These are phyloP conservation scores for Mycothermus thermophilus DNA, from an alignment of 495 filamentous ascomycete species.

Conservation along the genomic window DNA sequence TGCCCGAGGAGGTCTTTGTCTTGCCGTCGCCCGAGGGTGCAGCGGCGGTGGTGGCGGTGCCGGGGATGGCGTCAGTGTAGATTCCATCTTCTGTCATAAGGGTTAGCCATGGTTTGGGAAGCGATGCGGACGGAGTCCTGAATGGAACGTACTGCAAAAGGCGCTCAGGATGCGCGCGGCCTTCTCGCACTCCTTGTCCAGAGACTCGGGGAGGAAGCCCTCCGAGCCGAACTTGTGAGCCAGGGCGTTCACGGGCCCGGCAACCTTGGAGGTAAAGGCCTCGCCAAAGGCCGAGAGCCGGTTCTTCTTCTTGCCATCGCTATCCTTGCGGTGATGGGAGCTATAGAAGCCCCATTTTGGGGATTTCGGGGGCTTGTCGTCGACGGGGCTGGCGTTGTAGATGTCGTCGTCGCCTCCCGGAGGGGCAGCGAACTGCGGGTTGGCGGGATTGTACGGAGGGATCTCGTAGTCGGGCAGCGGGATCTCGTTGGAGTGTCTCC, in stretches of 20 bases:
- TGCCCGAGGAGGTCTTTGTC: too few relatives aligned
- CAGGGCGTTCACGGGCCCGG: conserved; percentile 52
- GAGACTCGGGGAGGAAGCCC: conserved; percentile 60
- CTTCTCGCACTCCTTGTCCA: conserved; percentile 80
- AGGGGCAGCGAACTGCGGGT: conserved; percentile 14
- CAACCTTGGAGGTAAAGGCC: conserved; percentile 20
- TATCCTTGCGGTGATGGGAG: conserved; percentile 2
- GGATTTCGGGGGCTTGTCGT: conserved; percentile 12
- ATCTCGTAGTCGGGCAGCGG: conserved; percentile 19
- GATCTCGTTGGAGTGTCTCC: conserved; percentile 16
- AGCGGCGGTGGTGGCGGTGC: background rate
- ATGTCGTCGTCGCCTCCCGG: conserved; percentile 7
- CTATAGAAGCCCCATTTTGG: background rate
- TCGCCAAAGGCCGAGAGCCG: conserved; percentile 15
- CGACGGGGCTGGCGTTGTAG: conserved; percentile 16
- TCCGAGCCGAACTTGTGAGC: conserved; percentile 48
- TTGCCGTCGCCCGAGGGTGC: conserved; percentile 9
- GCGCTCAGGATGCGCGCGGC: conserved; percentile 65
- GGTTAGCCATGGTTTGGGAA: too few relatives aligned
- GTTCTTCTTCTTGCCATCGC: conserved; percentile 14
- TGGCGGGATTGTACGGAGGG: conserved; percentile 14
- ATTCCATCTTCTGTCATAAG: conserved; percentile 17
- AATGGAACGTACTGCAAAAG: conserved; percentile 52
- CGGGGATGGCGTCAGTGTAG: conserved; percentile 14
- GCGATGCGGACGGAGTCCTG: too few relatives aligned